These are phyloP conservation scores for Alternaria sp. DNA, from an alignment of 2,329 filamentous ascomycete genomes.

Conservation along the genomic window DNA sequence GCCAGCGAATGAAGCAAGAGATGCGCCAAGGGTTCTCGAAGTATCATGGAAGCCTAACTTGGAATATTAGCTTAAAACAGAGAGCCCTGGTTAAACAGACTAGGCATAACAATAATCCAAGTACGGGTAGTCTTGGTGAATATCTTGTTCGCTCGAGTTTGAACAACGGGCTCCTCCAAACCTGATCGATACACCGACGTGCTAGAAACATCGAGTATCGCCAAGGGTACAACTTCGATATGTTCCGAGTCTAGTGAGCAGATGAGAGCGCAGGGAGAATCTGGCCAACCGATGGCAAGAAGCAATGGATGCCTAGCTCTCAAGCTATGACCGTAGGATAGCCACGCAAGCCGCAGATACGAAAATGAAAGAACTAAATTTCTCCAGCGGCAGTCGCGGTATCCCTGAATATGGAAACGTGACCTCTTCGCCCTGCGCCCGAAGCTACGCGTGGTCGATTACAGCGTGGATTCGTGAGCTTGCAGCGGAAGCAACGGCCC, in stretches of 20 bases:
- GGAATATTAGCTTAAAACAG: neutral
- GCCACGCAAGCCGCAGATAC: conserved; percentile 5
- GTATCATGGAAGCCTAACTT: neutral
- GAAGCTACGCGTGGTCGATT: conserved; percentile 13
- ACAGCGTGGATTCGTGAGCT: conserved; percentile 4
- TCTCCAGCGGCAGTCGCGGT: conserved; percentile 7
- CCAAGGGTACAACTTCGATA: neutral
- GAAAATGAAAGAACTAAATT: conserved; percentile 4
- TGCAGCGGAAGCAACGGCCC: conserved; percentile 16
- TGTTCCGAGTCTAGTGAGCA: neutral
- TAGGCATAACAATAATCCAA: neutral
- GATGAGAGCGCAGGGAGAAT: neutral
- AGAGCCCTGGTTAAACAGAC: neutral
- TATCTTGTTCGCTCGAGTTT: neutral
- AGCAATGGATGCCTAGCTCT: conserved; percentile 17
- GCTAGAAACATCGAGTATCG: neutral
- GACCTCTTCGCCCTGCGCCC: conserved; percentile 8
- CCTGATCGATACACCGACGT: neutral
- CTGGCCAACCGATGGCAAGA: conserved; percentile 12
- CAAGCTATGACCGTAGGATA: conserved; percentile 4
- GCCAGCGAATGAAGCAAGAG: neutral
- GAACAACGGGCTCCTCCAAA: neutral
- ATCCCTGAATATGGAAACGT: conserved; percentile 6
- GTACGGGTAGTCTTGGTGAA: neutral
- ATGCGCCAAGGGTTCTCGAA: neutral